A percentile compares a stretch with the other conserved stretches of the same genome.
Evolutionary conservation across 768 basidiomycete genomes (phyloP).

Genomic region (Pholiota conissans): DNA sequence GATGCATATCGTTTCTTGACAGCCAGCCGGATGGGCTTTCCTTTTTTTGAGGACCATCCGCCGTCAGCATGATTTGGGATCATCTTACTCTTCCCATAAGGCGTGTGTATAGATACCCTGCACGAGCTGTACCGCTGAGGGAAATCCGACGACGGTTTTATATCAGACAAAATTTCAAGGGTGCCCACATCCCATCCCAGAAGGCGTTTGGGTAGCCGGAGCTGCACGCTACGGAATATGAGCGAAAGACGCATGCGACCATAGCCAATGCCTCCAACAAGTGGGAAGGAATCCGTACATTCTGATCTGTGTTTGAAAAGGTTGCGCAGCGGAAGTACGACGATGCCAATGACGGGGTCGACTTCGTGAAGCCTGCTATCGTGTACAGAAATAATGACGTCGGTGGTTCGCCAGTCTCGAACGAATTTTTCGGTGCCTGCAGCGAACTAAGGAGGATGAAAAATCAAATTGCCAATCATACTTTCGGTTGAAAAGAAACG

Average conservation of each 20-base stretch:
- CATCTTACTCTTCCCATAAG: conserved; percentile 37
- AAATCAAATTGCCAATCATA: neutral
- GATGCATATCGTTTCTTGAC: conserved; percentile 41
- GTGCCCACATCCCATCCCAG: conserved; percentile 73
- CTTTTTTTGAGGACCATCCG: conserved; percentile 34
- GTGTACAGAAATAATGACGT: conserved; percentile 64
- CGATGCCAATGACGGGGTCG: conserved; percentile 71
- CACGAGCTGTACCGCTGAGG: conserved; percentile 37
- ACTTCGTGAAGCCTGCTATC: conserved; percentile 58
- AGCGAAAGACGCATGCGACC: conserved; percentile 64
- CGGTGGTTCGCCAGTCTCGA: conserved; percentile 58
- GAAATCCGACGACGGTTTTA: conserved; percentile 27
- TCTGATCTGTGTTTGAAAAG: conserved; percentile 52
- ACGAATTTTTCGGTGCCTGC: conserved; percentile 73
- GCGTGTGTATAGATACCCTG: conserved; percentile 39
- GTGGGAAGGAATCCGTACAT: conserved; percentile 58
- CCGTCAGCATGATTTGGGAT: conserved; percentile 20
- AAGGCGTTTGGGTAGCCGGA: conserved; percentile 54
- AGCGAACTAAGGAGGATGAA: conserved; percentile 37
- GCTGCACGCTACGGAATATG: conserved; percentile 66
- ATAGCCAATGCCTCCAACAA: conserved; percentile 70
- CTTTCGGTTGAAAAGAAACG: conserved; percentile 15
- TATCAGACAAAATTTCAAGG: conserved; percentile 46
- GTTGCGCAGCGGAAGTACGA: conserved; percentile 50
- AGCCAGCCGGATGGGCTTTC: conserved; percentile 32